These are phyloP conservation scores for Colletotrichum gigasporum DNA, from an alignment of 2,329 filamentous ascomycete species.

Conservation along the genomic window DNA sequence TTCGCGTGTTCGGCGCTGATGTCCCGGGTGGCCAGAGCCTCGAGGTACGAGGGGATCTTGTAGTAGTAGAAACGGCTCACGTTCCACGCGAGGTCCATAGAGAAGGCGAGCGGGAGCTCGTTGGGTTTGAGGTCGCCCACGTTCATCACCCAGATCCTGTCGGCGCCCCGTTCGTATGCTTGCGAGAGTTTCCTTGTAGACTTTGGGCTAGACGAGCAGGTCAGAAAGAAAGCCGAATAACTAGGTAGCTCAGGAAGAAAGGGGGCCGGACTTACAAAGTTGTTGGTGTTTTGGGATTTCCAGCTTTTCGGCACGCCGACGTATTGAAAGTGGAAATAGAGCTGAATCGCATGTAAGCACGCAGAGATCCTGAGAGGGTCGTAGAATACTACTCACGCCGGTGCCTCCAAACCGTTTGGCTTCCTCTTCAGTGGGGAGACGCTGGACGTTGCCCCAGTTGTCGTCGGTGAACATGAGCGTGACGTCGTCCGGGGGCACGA, in stretches of 20 bases:
- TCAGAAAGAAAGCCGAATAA: neutral
- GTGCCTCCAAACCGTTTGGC: constrained; percentile 64
- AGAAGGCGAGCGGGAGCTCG: constrained; percentile 66
- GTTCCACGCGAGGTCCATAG: constrained; percentile 67
- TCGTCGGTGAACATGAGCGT: constrained; percentile 70
- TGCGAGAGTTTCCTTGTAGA: constrained; percentile 56
- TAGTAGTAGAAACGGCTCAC: constrained; percentile 55
- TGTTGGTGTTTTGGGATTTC: constrained; percentile 64
- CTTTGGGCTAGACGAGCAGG: constrained; percentile 33
- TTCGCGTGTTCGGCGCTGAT: constrained; percentile 60
- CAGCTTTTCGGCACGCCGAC: constrained; percentile 45
- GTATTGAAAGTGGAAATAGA: constrained; percentile 61
- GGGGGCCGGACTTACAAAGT: constrained; percentile 58
- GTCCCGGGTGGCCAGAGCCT: constrained; percentile 62
- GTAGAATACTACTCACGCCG: constrained; percentile 48
- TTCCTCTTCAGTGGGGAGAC: constrained; percentile 63
- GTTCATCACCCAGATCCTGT: constrained; percentile 72
- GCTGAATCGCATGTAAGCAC: neutral
- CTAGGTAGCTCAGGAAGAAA: no score
- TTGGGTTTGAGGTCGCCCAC: constrained; percentile 70
- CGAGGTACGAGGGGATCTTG: constrained; percentile 56
- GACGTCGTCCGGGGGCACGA: constrained; percentile 64
- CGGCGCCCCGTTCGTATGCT: constrained; percentile 63
- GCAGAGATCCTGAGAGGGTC: neutral
- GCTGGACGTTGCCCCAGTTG: constrained; percentile 67